Percentiles rank a stretch among this genome's conserved stretches.
These are phyloP conservation scores for Hygrocybe punicea DNA, from an alignment of 768 basidiomycete species.

Conservation along the genomic window DNA sequence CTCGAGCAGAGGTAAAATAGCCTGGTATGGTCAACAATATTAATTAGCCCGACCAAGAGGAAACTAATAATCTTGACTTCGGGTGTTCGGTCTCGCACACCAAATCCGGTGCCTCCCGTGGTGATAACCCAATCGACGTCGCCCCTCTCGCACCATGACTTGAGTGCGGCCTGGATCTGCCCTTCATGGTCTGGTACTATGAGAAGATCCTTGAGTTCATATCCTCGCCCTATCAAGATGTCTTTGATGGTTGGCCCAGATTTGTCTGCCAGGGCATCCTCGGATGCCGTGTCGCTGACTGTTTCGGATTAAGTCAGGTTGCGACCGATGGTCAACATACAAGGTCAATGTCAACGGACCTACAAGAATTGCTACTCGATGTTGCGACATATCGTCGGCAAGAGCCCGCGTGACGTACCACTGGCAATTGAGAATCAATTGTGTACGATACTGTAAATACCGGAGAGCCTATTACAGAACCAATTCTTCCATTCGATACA, in stretches of 20 bases:
- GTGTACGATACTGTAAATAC: too few relatives aligned
- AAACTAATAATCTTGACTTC: conserved; percentile 49
- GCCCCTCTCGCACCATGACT: conserved; percentile 42
- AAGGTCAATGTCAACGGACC: conserved; percentile 7
- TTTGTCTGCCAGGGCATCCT: conserved; percentile 48
- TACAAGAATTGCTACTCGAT: conserved; percentile 18
- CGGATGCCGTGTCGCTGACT: conserved; percentile 74
- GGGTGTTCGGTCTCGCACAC: conserved; percentile 74
- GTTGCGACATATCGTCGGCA: too few relatives aligned
- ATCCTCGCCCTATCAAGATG: conserved; percentile 39
- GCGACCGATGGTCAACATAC: not conserved
- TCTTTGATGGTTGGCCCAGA: conserved; percentile 64
- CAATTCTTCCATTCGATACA: conserved; percentile 73
- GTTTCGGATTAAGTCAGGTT: conserved; percentile 5
- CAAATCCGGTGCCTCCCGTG: conserved; percentile 87
- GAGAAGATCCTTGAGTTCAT: conserved; percentile 32
- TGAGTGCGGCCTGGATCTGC: conserved; percentile 48
- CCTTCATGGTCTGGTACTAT: conserved; percentile 68
- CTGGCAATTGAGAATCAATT: too few relatives aligned
- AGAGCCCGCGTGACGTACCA: not conserved
- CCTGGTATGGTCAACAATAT: conserved; percentile 37
- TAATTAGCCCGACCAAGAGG: not conserved
- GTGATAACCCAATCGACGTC: conserved; percentile 74
- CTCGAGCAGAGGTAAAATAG: conserved; percentile 60
- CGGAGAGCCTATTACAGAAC: conserved; percentile 39